phyloP scores from a whole-genome alignment of 2,329 filamentous ascomycete genomes.

The Cryphonectria nitschkei region DNA sequence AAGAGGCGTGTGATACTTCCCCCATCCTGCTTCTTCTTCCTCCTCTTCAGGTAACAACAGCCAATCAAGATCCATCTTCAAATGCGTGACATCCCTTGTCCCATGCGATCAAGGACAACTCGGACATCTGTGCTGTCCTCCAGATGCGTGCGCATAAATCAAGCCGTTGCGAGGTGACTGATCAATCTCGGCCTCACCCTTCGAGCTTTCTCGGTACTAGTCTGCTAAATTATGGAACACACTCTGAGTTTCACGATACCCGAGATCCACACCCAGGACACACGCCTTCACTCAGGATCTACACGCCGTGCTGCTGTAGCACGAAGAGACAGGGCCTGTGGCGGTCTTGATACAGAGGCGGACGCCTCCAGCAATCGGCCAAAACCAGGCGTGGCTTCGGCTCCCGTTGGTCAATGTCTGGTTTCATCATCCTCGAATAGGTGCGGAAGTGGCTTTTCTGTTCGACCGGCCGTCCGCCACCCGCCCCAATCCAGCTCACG shows the following conservation, averaged over 20 bases:
- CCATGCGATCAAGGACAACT: constrained; percentile 8
- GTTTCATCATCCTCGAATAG: constrained; percentile 24
- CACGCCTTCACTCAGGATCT: constrained; percentile 20
- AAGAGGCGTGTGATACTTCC: neutral
- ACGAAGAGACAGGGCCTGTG: constrained; percentile 6
- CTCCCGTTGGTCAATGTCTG: constrained; percentile 20
- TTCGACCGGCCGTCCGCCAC: constrained; percentile 5
- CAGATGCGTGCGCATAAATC: neutral
- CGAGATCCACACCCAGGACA: constrained; percentile 20
- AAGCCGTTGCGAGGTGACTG: neutral
- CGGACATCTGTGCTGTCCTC: neutral
- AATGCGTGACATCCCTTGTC: constrained; percentile 16
- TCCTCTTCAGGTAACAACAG: constrained; percentile 7
- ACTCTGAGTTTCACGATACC: constrained; percentile 25
- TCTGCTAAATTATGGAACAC: constrained; percentile 19
- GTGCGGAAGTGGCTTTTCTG: constrained; percentile 14
- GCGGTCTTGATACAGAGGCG: constrained; percentile 17
- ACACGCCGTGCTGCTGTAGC: constrained; percentile 14
- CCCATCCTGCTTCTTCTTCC: neutral
- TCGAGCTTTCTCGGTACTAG: neutral
- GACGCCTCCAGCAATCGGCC: neutral
- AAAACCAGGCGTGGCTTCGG: constrained; percentile 16
- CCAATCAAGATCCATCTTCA: constrained; percentile 4
- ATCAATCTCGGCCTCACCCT: neutral
- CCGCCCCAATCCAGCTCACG: neutral